Evolutionary conservation across 2,329 filamentous ascomycete genomes (phyloP).

Genomic region (Cercospora berteroae): DNA sequence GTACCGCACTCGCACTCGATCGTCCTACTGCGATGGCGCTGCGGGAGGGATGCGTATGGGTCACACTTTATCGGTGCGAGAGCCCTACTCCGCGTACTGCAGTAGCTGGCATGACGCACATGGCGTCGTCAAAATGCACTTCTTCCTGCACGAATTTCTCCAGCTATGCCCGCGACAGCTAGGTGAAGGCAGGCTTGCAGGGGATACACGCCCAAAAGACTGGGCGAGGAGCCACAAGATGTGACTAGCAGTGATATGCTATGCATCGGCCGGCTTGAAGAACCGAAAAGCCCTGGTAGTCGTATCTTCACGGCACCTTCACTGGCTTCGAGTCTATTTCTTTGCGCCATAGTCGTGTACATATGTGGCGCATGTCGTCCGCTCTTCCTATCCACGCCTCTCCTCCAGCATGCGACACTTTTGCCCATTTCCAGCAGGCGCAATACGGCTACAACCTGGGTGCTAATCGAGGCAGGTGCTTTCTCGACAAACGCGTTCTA

Average conservation of each 20-base stretch:
- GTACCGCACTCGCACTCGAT: not conserved
- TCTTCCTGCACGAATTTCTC: not conserved
- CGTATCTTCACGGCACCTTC: not conserved
- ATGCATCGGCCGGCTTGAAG: not conserved
- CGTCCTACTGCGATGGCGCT: not conserved
- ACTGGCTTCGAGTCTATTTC: slow-evolving; percentile 1
- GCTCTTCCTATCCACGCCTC: not conserved
- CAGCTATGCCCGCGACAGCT: not conserved
- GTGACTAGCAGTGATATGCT: not conserved
- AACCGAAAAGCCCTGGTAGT: not conserved
- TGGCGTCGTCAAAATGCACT: not conserved
- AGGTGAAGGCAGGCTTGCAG: not conserved
- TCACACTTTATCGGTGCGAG: not conserved
- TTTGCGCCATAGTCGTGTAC: not conserved
- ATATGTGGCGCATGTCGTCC: not conserved
- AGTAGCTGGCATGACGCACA: not conserved
- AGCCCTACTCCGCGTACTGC: not conserved
- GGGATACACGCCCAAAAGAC: not conserved
- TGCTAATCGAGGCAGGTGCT: not conserved
- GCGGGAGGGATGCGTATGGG: not conserved
- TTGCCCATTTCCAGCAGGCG: not conserved
- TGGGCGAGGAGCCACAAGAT: not conserved
- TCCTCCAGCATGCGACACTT: not conserved
- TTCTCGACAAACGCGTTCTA: not conserved
- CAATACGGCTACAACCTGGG: not conserved